Evolutionary conservation across 2,329 filamentous ascomycete genomes (phyloP).

Genomic region (Xylariaceae sp.): DNA sequence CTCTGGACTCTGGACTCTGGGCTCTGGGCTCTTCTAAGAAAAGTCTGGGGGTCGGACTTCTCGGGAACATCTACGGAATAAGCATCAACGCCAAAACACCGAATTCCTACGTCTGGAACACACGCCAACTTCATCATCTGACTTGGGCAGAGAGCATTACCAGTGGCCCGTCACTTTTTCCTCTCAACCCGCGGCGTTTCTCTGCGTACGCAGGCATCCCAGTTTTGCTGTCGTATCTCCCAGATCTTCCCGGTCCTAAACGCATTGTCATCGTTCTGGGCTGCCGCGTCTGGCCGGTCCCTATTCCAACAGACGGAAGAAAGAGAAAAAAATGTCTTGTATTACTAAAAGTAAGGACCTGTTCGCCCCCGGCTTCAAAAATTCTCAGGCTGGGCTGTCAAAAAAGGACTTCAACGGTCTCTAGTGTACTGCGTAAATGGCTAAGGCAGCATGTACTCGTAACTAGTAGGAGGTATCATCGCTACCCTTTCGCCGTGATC

Average conservation of each 20-base stretch:
- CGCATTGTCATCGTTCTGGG: conserved; percentile 17
- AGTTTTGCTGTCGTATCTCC: conserved; percentile 17
- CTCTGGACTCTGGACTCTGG: neutral
- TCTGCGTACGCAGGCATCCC: conserved; percentile 10
- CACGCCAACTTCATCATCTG: conserved; percentile 12
- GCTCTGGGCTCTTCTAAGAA: neutral
- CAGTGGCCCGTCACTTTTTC: neutral
- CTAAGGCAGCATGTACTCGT: conserved; percentile 11
- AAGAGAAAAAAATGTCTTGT: conserved; percentile 4
- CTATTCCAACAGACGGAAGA: conserved; percentile 8
- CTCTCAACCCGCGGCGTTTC: neutral
- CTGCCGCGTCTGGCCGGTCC: conserved; percentile 17
- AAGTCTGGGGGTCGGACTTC: conserved; percentile 6
- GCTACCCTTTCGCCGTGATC: conserved; percentile 10
- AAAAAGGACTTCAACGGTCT: conserved; percentile 13
- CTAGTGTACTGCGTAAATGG: conserved; percentile 7
- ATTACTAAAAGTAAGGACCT: conserved; percentile 12
- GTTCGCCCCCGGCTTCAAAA: conserved; percentile 9
- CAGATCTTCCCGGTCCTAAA: neutral
- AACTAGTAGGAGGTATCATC: conserved; percentile 12
- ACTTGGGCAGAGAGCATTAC: conserved; percentile 9
- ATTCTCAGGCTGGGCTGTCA: no score
- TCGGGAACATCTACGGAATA: conserved; percentile 1
- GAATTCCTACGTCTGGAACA: conserved; percentile 8
- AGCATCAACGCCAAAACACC: conserved; percentile 1